Conservation (phyloP, 805 yeast species). For the Sugiyamaella smithiae region DNA sequence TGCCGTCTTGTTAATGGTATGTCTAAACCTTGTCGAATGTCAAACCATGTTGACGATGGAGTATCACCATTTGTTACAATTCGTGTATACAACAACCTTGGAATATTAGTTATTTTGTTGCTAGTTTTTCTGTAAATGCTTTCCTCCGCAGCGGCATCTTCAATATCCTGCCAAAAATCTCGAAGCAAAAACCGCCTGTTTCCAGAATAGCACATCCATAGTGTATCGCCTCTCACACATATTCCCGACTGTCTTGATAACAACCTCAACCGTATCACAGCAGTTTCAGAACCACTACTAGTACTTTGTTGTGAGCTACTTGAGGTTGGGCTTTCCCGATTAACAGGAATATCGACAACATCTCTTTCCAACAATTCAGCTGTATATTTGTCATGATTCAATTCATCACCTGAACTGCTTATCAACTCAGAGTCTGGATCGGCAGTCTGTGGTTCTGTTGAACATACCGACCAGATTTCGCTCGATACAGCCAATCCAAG, state of each 20-base stretch:
- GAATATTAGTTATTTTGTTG: neutral
- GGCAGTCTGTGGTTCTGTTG: too few species aligned
- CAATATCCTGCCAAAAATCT: constrained; percentile 11
- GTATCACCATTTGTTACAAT: neutral
- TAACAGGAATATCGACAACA: too few species aligned
- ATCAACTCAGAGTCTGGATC: too few species aligned
- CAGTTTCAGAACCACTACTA: too few species aligned
- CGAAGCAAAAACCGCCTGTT: constrained; percentile 2
- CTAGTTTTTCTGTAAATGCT: constrained; percentile 1
- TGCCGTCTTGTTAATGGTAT: constrained; percentile 3
- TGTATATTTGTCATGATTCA: too few species aligned
- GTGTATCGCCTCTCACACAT: constrained; percentile 8
- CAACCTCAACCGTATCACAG: too few species aligned
- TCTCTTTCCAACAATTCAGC: too few species aligned
- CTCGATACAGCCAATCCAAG: too few species aligned
- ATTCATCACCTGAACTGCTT: too few species aligned
- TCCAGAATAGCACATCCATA: neutral
- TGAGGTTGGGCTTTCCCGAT: too few species aligned
- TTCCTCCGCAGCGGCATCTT: constrained; percentile 2
- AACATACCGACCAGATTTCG: too few species aligned
- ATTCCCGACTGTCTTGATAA: constrained; percentile 1
- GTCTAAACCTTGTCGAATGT: neutral
- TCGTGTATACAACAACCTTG: neutral
- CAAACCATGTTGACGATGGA: constrained; percentile 7
- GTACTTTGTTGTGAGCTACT: too few species aligned